Percentiles rank a stretch among this genome's conserved stretches.
These are phyloP conservation scores for Carex scoparia DNA, from an alignment of 176 grass and related monocot genomes.

Conservation along the genomic window DNA sequence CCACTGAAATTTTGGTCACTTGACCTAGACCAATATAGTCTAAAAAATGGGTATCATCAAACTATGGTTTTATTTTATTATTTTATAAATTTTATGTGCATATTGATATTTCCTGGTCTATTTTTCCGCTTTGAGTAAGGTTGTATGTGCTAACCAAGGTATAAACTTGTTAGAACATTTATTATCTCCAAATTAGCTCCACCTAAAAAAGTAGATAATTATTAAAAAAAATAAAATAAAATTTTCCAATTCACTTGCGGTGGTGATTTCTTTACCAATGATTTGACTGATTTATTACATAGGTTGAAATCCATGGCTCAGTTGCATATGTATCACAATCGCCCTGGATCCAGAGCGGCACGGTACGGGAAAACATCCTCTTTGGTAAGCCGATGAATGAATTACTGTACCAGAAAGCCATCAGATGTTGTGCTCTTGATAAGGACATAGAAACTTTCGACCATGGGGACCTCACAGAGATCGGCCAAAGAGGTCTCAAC, in stretches of 20 bases:
- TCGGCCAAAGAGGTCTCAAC: slow-evolving; percentile 67
- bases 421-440: slow-evolving; percentile 62
- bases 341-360: slow-evolving; percentile 77
- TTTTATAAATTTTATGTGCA: background rate
- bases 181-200: background rate
- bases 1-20: background rate
- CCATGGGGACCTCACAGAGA: slow-evolving; percentile 59
- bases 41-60: background rate
- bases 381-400: slow-evolving; percentile 60
- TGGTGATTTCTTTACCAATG: background rate
- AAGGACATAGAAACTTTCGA: slow-evolving; percentile 67
- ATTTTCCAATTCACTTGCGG: background rate
- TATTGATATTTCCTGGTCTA: background rate
- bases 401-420: slow-evolving; percentile 41
- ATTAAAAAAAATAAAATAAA: background rate
- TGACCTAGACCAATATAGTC: background rate
- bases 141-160: background rate
- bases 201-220: background rate
- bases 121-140: background rate
- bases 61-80: background rate
- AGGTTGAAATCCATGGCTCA: slow-evolving; percentile 51
- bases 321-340: slow-evolving; percentile 67
- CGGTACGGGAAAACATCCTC: slow-evolving; percentile 66
- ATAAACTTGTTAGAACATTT: background rate
- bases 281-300: background rate